phyloP scores from a whole-genome alignment of 2,329 filamentous ascomycete genomes.

The Xylariaceae sp. region DNA sequence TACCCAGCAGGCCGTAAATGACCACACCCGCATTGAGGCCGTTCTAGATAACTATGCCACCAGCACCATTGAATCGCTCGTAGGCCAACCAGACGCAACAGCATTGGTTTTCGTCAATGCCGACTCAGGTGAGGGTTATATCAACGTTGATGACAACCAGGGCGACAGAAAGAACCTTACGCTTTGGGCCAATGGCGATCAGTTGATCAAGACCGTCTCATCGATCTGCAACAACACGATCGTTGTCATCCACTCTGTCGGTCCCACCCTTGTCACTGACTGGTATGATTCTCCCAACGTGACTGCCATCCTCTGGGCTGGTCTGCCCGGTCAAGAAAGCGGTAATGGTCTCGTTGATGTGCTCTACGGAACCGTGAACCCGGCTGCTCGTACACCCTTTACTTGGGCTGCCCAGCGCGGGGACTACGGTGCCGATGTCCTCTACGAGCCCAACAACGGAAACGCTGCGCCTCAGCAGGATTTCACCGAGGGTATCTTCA shows the following conservation, averaged over 20 bases:
- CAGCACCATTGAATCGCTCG: conserved; percentile 56
- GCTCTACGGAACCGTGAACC: conserved; percentile 78
- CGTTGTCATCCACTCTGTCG: conserved; percentile 82
- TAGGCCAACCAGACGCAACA: conserved; percentile 60
- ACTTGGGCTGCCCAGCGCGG: conserved; percentile 67
- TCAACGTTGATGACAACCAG: conserved; percentile 73
- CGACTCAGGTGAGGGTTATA: conserved; percentile 81
- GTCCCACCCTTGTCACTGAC: conserved; percentile 70
- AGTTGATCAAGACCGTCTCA: conserved; percentile 75
- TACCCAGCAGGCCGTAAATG: conserved; percentile 56
- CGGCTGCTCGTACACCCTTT: conserved; percentile 72
- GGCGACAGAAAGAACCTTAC: conserved; percentile 93
- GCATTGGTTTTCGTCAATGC: conserved; percentile 89
- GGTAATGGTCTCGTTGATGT: conserved; percentile 76
- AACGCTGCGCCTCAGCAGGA: conserved; percentile 63
- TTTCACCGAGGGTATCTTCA: conserved; percentile 74
- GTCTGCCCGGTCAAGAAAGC: conserved; percentile 77
- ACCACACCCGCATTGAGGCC: conserved; percentile 59
- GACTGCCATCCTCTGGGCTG: conserved; percentile 78
- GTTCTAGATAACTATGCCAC: conserved; percentile 62
- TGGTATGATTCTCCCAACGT: conserved; percentile 75
- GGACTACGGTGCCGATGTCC: conserved; percentile 66
- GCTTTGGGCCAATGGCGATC: conserved; percentile 78
- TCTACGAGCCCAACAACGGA: conserved; percentile 66
- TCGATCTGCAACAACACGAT: conserved; percentile 81